A percentile compares a stretch with the other conserved stretches of the same genome.
Conservation (phyloP, 345 rosid species). For the Cardamine chenopodiifolia region DNA sequence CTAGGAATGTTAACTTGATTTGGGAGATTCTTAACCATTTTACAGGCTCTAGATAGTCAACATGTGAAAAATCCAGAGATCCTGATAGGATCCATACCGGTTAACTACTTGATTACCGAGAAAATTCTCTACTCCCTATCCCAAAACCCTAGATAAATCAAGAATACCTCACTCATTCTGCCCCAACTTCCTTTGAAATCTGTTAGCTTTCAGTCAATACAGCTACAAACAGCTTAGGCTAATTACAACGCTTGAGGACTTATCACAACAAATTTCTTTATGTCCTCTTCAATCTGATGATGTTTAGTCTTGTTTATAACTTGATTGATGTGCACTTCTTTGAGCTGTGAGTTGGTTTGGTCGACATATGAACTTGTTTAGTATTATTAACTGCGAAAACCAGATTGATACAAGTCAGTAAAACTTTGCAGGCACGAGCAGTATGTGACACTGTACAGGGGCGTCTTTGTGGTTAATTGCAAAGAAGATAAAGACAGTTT, state of each 20-base stretch:
- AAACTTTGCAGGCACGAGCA: constrained; percentile 65
- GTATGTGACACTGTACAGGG: constrained; percentile 75
- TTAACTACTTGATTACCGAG: neutral
- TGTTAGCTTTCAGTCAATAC: neutral
- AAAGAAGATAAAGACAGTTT: constrained; percentile 41
- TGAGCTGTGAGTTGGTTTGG: neutral
- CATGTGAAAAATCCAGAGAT: no score
- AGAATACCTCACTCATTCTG: neutral
- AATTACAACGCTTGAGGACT: neutral
- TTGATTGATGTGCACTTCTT: neutral
- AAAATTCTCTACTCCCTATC: neutral
- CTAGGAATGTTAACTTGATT: neutral
- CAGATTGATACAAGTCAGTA: neutral
- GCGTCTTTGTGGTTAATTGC: constrained; percentile 74
- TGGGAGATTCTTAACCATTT: neutral
- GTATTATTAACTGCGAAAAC: neutral
- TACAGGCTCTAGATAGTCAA: neutral
- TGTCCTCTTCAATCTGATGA: neutral
- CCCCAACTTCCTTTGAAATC: neutral
- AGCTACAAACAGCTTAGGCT: neutral
- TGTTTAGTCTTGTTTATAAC: neutral
- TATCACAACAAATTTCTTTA: neutral
- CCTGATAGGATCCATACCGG: neutral
- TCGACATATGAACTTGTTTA: neutral
- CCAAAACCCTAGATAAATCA: neutral